phyloP scores from a whole-genome alignment of 1,284 basidiomycete genomes.

The Xerocomus nothofagi region DNA sequence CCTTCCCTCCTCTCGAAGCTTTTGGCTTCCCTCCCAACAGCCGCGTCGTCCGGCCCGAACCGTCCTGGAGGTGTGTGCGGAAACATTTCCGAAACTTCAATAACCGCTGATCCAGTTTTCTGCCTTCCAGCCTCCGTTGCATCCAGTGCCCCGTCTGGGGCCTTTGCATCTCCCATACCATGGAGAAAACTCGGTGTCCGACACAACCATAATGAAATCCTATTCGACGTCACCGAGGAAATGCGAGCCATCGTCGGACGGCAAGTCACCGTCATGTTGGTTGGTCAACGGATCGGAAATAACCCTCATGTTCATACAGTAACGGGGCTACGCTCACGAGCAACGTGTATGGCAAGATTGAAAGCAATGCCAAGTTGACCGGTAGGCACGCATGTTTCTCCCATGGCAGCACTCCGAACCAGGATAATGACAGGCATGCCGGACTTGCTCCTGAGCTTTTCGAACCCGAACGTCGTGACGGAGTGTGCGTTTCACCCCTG shows the following conservation, averaged over 20 bases:
- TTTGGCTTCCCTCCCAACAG: slow-evolving; percentile 58
- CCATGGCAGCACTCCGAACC: not conserved
- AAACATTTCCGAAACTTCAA: slow-evolving; percentile 18
- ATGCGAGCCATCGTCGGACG: slow-evolving; percentile 84
- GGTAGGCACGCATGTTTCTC: slow-evolving; percentile 42
- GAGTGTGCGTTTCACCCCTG: slow-evolving; percentile 92
- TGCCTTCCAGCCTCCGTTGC: slow-evolving; percentile 40
- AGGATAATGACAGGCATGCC: slow-evolving; percentile 68
- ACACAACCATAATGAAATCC: slow-evolving; percentile 91
- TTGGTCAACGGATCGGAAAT: not conserved
- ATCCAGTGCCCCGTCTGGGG: slow-evolving; percentile 54
- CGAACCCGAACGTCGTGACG: slow-evolving; percentile 71
- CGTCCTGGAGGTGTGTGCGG: slow-evolving; percentile 30
- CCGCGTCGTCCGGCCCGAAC: slow-evolving; percentile 26
- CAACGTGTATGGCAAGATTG: slow-evolving; percentile 78
- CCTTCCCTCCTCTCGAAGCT: slow-evolving; percentile 84
- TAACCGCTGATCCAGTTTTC: not conserved
- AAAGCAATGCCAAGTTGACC: slow-evolving; percentile 80
- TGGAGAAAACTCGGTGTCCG: slow-evolving; percentile 88
- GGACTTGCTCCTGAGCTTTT: slow-evolving; percentile 80
- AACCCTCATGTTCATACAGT: slow-evolving; percentile 39
- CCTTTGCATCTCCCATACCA: slow-evolving; percentile 88
- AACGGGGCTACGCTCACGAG: slow-evolving; percentile 74
- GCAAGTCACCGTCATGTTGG: slow-evolving; percentile 41
- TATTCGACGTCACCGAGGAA: slow-evolving; percentile 88